These are phyloP conservation scores for Poa annua DNA, from an alignment of 176 grass and related monocot species.

Conservation along the genomic window DNA sequence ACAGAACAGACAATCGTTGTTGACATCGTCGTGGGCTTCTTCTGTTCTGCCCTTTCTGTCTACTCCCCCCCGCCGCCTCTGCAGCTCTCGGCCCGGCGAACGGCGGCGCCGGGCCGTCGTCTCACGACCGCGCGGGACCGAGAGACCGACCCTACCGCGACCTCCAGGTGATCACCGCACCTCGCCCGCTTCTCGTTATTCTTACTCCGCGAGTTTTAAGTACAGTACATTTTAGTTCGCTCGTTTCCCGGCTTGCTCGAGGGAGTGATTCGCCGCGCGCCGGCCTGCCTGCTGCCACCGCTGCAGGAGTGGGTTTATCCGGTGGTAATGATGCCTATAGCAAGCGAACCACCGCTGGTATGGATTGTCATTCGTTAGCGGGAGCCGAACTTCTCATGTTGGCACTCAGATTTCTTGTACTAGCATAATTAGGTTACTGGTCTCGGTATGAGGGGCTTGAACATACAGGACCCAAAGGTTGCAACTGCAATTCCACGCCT, in stretches of 20 bases:
- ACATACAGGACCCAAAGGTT: no score
- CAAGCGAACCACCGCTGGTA: neutral
- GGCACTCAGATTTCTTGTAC: neutral
- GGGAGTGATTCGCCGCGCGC: neutral
- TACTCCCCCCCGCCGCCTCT: neutral
- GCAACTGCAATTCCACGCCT: no score
- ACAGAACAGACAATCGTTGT: neutral
- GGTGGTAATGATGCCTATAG: neutral
- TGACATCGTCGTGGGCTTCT: neutral
- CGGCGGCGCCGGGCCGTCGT: slow-evolving; percentile 11
- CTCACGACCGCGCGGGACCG: neutral
- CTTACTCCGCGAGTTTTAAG: neutral
- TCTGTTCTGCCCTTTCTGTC: neutral
- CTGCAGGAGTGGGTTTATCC: neutral
- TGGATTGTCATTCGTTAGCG: neutral
- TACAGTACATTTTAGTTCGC: neutral
- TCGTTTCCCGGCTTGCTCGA: neutral
- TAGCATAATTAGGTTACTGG: neutral
- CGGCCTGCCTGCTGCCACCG: neutral
- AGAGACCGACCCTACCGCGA: neutral
- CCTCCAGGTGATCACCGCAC: neutral
- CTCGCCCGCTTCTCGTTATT: neutral
- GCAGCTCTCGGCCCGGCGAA: slow-evolving; percentile 7
- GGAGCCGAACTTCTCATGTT: neutral
- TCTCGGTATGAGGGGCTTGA: no score